Percentiles rank a stretch among this genome's conserved stretches.
phyloP scores from a whole-genome alignment of 2,329 filamentous ascomycete genomes.

The Penicillium expansum region DNA sequence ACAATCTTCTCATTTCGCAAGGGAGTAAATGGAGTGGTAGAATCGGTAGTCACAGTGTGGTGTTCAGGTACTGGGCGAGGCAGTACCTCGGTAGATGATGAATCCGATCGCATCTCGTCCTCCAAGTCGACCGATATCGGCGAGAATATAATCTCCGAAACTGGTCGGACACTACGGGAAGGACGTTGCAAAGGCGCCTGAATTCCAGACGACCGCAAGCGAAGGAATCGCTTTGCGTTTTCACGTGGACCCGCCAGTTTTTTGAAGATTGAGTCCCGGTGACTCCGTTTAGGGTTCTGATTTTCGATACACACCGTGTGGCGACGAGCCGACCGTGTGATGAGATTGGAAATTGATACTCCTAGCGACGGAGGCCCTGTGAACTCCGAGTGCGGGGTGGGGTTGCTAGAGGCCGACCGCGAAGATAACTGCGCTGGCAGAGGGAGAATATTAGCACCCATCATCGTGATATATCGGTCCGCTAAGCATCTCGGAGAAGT shows the following conservation, averaged over 20 bases:
- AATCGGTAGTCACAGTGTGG: slow-evolving; percentile 25
- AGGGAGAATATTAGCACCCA: slow-evolving; percentile 30
- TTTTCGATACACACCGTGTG: slow-evolving; percentile 19
- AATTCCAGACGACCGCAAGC: slow-evolving; percentile 37
- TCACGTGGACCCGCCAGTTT: slow-evolving; percentile 48
- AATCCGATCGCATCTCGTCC: slow-evolving; percentile 29
- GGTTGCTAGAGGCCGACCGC: slow-evolving; percentile 24
- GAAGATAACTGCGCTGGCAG: slow-evolving; percentile 28
- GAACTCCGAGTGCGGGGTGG: slow-evolving; percentile 21
- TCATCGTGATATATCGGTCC: slow-evolving; percentile 22
- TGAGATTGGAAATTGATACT: slow-evolving; percentile 22
- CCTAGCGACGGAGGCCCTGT: slow-evolving; percentile 16
- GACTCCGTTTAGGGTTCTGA: slow-evolving; percentile 27
- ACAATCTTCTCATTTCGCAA: slow-evolving; percentile 48
- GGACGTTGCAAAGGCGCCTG: slow-evolving; percentile 23
- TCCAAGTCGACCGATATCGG: slow-evolving; percentile 28
- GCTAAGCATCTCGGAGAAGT: slow-evolving; percentile 6
- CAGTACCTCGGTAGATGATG: slow-evolving; percentile 28
- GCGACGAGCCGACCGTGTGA: slow-evolving; percentile 27
- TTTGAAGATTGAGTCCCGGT: slow-evolving; percentile 31
- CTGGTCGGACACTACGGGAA: slow-evolving; percentile 31
- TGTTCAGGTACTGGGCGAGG: slow-evolving; percentile 22
- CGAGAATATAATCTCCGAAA: slow-evolving; percentile 37
- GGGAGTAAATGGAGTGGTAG: slow-evolving; percentile 32
- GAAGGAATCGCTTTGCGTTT: slow-evolving; percentile 48